Evolutionary conservation across 768 basidiomycete genomes (phyloP), one percentile per base, ranked within the genome.

Genomic region (Tricholoma hemisulphureum): DNA sequence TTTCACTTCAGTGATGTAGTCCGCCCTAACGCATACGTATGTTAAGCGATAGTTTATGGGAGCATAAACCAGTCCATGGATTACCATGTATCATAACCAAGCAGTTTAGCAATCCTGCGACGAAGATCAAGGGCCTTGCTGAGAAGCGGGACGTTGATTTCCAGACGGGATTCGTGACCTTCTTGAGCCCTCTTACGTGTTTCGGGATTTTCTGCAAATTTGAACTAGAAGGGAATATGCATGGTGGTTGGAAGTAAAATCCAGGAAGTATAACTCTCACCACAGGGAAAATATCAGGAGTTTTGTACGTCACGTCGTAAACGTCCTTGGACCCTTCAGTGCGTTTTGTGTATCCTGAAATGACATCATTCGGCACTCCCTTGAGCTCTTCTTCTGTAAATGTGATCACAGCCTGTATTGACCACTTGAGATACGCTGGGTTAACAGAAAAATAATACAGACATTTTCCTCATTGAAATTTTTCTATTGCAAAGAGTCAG

Each of bases 381-480:
- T 87, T 84, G 41, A 95, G 80, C 65, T 93, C 88, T 61, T 89
- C 84, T 26, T 72, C 73, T 0, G 87, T 89, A 65, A 92, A 91
- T 4, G 79, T 74, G 48, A 91, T 75, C 24, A 74, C 70, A 21
- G 80, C 84, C 89, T 91, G 57, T 16, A 29, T 0, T 24, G 18
- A 48, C 29, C 6, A 37, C 20, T 20, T 65, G 37, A 34, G 53
- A 35, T 7, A 51, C 35, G 21, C 31, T 6, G n/a, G 7, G 26
- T 20, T 9, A 48, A 45, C 23, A 20, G 51, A 16, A 59, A 20
- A 16, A 21, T 35, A 8, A 4, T 18, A 61, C 76, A 56, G 61
- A 88, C 90, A 43, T 89, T 85, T 67, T 95, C 93, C 71, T 95
- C 92, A 64, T 93, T 93, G 75, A 88, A 92, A 74, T 93, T 91